Conservation (phyloP, 2,329 filamentous ascomycete species). For the Colletotrichum chlorophyti region DNA sequence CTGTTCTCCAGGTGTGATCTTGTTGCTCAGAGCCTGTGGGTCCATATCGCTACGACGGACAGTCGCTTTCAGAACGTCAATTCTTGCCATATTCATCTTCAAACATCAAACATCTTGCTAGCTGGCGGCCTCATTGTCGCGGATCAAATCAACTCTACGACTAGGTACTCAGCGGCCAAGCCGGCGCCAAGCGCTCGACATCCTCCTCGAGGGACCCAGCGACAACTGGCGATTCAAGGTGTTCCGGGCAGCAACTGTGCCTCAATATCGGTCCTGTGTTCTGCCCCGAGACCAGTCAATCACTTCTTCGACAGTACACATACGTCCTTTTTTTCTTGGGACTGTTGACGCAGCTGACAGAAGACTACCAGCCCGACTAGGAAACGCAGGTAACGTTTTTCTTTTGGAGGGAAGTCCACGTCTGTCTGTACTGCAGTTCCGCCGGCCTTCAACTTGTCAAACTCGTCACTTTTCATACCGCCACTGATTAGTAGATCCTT, state of each 20-base stretch:
- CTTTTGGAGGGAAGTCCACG: conserved; percentile 5
- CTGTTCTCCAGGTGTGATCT: background rate
- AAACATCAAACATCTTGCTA: no score
- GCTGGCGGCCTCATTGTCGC: no score
- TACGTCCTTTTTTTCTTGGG: no score
- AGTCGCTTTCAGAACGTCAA: no score
- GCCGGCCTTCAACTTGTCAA: conserved; percentile 21
- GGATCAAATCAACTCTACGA: background rate
- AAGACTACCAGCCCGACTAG: no score
- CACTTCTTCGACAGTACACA: background rate
- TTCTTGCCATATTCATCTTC: no score
- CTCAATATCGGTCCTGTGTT: conserved; percentile 12
- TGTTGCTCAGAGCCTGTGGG: background rate
- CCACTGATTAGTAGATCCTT: conserved; percentile 11
- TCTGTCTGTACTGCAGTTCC: conserved; percentile 14
- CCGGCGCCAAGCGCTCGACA: background rate
- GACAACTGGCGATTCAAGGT: background rate
- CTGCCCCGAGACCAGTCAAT: background rate
- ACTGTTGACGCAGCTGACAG: no score
- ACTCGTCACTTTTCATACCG: conserved; percentile 24
- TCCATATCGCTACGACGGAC: no score
- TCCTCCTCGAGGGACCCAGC: background rate
- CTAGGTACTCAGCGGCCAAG: background rate
- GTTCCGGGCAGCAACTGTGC: conserved; percentile 3
- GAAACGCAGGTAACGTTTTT: background rate